Percentiles rank a stretch among this genome's conserved stretches.
phyloP scores from a whole-genome alignment of 2,329 filamentous ascomycete genomes.

The Fusarium veterinarium region DNA sequence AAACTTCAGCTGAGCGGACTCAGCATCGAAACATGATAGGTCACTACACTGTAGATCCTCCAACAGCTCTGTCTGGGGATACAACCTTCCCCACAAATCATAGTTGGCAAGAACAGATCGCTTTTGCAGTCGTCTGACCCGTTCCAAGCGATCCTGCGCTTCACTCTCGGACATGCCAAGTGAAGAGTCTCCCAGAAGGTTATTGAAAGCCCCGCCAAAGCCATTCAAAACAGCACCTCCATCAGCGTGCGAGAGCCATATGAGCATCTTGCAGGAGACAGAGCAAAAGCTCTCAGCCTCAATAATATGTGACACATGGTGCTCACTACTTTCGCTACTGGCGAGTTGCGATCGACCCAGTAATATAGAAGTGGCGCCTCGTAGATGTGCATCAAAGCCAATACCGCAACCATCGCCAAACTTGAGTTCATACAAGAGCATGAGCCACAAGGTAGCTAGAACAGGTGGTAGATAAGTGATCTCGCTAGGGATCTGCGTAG shows the following conservation, averaged over 20 bases:
- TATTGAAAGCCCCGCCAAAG: background rate
- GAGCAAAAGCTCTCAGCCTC: background rate
- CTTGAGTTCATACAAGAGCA: background rate
- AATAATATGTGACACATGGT: background rate
- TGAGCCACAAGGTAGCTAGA: background rate
- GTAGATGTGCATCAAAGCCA: background rate
- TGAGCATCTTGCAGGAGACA: background rate
- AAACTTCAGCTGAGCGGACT: background rate
- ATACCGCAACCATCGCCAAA: background rate
- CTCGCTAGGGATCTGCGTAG: background rate
- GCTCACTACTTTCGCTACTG: fast-evolving
- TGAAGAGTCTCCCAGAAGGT: background rate
- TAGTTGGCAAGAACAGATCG: background rate
- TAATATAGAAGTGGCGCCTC: background rate
- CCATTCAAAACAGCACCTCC: background rate
- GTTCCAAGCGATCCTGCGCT: background rate
- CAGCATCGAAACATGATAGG: background rate
- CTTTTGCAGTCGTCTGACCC: background rate
- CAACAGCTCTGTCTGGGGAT: background rate
- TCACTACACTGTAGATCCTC: background rate
- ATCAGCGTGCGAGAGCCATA: background rate
- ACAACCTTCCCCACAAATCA: background rate
- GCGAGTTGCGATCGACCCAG: background rate
- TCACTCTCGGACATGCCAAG: background rate
- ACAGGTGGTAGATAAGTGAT: background rate